Evolutionary conservation across 345 rosid species (phyloP).

Genomic region (Arabidopsis suecica): DNA sequence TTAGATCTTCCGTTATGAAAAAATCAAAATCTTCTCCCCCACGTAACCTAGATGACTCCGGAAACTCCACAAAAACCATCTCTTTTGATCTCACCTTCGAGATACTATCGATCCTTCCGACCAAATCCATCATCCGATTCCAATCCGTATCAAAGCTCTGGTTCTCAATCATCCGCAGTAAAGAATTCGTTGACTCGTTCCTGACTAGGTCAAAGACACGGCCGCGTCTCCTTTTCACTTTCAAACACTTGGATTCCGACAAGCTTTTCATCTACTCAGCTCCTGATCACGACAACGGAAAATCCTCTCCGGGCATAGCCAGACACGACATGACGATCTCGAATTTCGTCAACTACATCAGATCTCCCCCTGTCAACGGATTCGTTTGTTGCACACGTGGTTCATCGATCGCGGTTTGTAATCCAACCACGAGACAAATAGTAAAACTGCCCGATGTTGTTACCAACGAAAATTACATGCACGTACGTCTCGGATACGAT

Average conservation of each 20-base stretch:
- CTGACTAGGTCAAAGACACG: conserved; percentile 2
- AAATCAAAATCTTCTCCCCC: too few relatives aligned
- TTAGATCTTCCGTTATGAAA: too few relatives aligned
- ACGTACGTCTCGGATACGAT: conserved; percentile 30
- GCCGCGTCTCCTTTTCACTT: conserved; percentile 11
- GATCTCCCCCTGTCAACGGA: conserved; percentile 13
- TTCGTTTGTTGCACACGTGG: conserved; percentile 7
- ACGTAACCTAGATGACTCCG: too few relatives aligned
- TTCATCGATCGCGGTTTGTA: conserved; percentile 10
- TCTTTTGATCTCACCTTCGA: too few relatives aligned
- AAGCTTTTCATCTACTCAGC: conserved; percentile 9
- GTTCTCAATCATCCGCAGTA: conserved; percentile 10
- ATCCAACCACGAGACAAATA: conserved; percentile 12
- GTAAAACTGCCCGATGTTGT: neutral
- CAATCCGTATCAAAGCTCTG: conserved; percentile 11
- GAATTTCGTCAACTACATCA: neutral
- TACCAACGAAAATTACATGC: neutral
- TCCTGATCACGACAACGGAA: neutral
- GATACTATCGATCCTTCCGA: too few relatives aligned
- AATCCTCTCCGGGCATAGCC: neutral
- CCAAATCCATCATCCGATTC: neutral
- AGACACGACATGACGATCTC: conserved; percentile 33
- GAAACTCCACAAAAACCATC: too few relatives aligned
- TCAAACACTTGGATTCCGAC: neutral
- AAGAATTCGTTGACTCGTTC: neutral